phyloP scores from a whole-genome alignment of 306 rosid species.

The Crotalaria pallida region DNA sequence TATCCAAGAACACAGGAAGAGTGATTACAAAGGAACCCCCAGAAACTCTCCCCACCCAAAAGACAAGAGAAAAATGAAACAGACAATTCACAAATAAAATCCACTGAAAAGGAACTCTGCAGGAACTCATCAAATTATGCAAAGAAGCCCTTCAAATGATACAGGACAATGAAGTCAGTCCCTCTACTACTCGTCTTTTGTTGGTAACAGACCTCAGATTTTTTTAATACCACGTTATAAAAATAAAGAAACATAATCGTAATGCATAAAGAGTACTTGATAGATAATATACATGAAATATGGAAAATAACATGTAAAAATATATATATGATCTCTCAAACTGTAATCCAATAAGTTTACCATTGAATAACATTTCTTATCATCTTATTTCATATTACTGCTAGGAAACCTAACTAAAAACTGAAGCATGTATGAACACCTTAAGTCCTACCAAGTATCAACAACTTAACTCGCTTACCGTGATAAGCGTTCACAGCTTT shows the following conservation, averaged over 20 bases:
- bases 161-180: background rate
- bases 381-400: conserved; percentile 12
- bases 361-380: background rate
- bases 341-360: background rate
- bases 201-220: background rate
- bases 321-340: background rate
- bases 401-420: background rate
- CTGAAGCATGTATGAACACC: background rate
- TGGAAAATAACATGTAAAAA: background rate
- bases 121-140: background rate
- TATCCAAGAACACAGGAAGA: background rate
- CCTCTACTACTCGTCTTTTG: conserved; percentile 10
- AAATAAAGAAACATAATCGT: background rate
- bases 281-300: background rate
- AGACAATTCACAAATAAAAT: background rate
- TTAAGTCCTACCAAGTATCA: background rate
- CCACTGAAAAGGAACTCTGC: background rate
- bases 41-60: background rate
- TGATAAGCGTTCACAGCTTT: conserved; percentile 78
- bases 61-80: background rate
- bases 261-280: background rate
- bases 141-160: background rate
- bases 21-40: background rate
- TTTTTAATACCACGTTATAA: background rate
- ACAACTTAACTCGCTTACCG: conserved; percentile 40